phyloP scores from a whole-genome alignment of 2,329 filamentous ascomycete genomes.

The Hymenoscyphus occultus region DNA sequence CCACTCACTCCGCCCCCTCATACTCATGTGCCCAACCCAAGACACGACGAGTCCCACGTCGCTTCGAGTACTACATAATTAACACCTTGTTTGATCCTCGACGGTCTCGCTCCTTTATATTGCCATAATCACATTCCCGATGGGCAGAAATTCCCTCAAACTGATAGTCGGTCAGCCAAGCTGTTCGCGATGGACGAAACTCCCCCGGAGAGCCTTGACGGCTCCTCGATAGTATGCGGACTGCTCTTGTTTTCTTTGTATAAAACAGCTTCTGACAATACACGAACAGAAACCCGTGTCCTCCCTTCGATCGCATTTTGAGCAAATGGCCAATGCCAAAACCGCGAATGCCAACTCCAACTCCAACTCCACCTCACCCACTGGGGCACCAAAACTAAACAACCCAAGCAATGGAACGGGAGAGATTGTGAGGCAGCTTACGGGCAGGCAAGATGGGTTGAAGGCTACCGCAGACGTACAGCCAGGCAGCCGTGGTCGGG shows the following conservation, averaged over 20 bases:
- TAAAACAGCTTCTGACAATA: conserved; percentile 13
- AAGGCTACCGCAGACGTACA: conserved; percentile 21
- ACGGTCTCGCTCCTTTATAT: conserved; percentile 16
- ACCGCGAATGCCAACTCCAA: conserved; percentile 36
- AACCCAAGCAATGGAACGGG: conserved; percentile 12
- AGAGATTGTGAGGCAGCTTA: conserved; percentile 20
- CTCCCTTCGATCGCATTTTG: conserved; percentile 75
- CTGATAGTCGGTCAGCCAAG: conserved; percentile 17
- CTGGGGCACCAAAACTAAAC: conserved; percentile 31
- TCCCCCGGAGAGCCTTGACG: conserved; percentile 63
- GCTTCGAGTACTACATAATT: conserved; percentile 2
- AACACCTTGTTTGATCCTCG: not conserved
- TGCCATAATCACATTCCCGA: conserved; percentile 19
- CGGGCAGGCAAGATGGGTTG: conserved; percentile 23
- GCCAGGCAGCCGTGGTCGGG: conserved; percentile 27
- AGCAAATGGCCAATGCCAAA: conserved; percentile 63
- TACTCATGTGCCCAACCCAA: conserved; percentile 11
- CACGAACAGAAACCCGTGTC: conserved; percentile 71
- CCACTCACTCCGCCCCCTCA: conserved; percentile 13
- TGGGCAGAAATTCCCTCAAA: conserved; percentile 23
- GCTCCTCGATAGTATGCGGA: conserved; percentile 63
- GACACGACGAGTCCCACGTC: conserved; percentile 12
- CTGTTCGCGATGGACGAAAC: conserved; percentile 42
- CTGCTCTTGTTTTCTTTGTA: not conserved
- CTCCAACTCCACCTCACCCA: conserved; percentile 28